A percentile compares a stretch with the other conserved stretches of the same genome.
phyloP scores from a whole-genome alignment of 2,329 filamentous ascomycete genomes.

The Beauveria australis region DNA sequence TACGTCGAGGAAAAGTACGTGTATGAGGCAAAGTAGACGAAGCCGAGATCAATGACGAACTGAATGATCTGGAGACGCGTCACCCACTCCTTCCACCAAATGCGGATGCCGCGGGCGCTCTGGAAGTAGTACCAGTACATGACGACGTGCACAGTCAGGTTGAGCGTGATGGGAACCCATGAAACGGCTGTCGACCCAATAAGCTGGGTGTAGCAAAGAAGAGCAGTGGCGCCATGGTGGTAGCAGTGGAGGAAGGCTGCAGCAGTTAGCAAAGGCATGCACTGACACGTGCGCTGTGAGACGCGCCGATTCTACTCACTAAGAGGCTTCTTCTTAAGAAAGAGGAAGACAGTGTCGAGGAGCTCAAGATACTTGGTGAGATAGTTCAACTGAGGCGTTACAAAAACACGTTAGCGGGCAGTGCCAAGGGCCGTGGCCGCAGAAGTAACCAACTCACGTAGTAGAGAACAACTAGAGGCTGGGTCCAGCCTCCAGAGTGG shows the following conservation, averaged over 20 bases:
- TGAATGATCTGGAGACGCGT: slow-evolving; percentile 95
- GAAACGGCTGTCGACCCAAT: slow-evolving; percentile 88
- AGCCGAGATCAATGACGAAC: slow-evolving; percentile 94
- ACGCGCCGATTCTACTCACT: slow-evolving; percentile 33
- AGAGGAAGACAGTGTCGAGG: slow-evolving; percentile 90
- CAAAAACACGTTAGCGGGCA: not conserved
- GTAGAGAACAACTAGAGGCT: slow-evolving; percentile 87
- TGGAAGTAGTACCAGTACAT: slow-evolving; percentile 99
- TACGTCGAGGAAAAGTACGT: slow-evolving; percentile 94
- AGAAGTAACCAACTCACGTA: slow-evolving; percentile 58
- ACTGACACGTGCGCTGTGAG: not conserved
- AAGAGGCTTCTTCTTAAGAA: slow-evolving; percentile 98
- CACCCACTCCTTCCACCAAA: slow-evolving; percentile 99
- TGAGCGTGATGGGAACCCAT: slow-evolving; percentile 89
- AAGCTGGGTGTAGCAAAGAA: slow-evolving; percentile 96
- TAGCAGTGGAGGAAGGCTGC: slow-evolving; percentile 94
- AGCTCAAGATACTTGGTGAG: slow-evolving; percentile 96
- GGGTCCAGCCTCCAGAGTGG: slow-evolving; percentile 78
- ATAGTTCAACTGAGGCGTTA: slow-evolving; percentile 70
- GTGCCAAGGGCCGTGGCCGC: not conserved
- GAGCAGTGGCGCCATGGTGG: slow-evolving; percentile 92
- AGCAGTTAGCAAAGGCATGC: not conserved
- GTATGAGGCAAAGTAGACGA: slow-evolving; percentile 99
- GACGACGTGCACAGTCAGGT: slow-evolving; percentile 89
- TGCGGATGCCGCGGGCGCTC: slow-evolving; percentile 85